Percentiles rank a stretch among this genome's conserved stretches.
Evolutionary conservation across 305 asterid genomes (phyloP).

Genomic region (Stenogyne calaminthoides): DNA sequence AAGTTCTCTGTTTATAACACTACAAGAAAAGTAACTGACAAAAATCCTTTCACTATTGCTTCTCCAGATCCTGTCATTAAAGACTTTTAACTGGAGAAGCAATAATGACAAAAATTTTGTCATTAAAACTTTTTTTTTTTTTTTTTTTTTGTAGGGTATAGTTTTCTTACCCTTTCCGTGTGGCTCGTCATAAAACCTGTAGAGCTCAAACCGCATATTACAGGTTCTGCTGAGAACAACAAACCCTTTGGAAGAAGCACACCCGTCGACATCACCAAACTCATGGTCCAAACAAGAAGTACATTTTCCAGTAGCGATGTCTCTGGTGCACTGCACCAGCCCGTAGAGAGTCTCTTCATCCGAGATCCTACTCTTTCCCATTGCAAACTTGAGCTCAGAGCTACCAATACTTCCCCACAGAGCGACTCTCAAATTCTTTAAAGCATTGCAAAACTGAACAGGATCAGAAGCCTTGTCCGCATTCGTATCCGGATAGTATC

Average conservation of each 20-base stretch:
- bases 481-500: background rate
- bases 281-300: conserved; percentile 5
- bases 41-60: too few species aligned
- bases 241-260: background rate
- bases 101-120: too few species aligned
- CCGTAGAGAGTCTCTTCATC: conserved; percentile 17
- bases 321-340: conserved; percentile 31
- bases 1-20: background rate
- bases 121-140: too few species aligned
- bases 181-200: conserved; percentile 2
- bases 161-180: background rate
- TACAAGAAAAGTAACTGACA: too few species aligned
- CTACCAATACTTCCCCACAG: background rate
- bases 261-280: conserved; percentile 7
- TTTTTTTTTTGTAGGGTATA: too few species aligned
- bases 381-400: conserved; percentile 19
- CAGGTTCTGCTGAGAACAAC: conserved; percentile 20
- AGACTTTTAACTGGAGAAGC: too few species aligned
- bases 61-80: too few species aligned
- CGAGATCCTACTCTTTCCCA: background rate
- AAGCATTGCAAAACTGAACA: background rate
- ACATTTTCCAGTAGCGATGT: conserved; percentile 10
- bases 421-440: background rate
- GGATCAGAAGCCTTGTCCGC: background rate
- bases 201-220: conserved; percentile 21